Conservation (phyloP, 1,284 basidiomycete genomes). For the Rhodotorula glutinis region DNA sequence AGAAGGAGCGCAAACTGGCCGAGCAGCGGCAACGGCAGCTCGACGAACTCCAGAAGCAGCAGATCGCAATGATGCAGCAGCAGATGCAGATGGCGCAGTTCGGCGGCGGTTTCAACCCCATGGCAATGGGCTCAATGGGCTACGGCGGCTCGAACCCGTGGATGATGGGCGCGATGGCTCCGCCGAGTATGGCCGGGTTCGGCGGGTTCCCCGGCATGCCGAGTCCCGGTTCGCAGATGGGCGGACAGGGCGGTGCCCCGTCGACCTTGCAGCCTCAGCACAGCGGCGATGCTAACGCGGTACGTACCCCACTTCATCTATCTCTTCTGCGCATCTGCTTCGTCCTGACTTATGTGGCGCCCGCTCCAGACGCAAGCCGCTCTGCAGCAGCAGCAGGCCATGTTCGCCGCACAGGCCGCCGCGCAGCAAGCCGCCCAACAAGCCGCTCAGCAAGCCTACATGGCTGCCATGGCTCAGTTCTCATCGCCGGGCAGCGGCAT, state of each 20-base stretch:
- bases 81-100: conserved; percentile 68
- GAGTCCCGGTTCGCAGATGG: conserved; percentile 55
- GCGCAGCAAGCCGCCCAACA: conserved; percentile 50
- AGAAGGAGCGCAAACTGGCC: conserved; percentile 81
- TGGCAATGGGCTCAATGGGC: conserved; percentile 40
- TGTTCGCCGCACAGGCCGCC: conserved; percentile 61
- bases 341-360: too few relatives aligned
- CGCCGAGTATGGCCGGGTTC: conserved; percentile 31
- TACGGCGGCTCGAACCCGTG: conserved; percentile 41
- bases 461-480: conserved; percentile 41
- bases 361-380: conserved; percentile 44
- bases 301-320: conserved; percentile 44
- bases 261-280: conserved; percentile 56
- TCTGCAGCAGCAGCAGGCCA: conserved; percentile 61
- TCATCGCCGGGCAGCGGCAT: conserved; percentile 1
- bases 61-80: conserved; percentile 53
- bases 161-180: conserved; percentile 49
- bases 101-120: conserved; percentile 41
- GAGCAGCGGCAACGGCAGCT: conserved; percentile 82
- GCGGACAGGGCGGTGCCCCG: conserved; percentile 54
- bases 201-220: conserved; percentile 43
- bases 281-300: conserved; percentile 46
- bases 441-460: conserved; percentile 40
- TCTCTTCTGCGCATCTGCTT: neutral
- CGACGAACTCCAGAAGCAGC: conserved; percentile 82